These are phyloP conservation scores for Saccharomycopsis selenospora DNA, from an alignment of 805 yeast species.

Conservation along the genomic window DNA sequence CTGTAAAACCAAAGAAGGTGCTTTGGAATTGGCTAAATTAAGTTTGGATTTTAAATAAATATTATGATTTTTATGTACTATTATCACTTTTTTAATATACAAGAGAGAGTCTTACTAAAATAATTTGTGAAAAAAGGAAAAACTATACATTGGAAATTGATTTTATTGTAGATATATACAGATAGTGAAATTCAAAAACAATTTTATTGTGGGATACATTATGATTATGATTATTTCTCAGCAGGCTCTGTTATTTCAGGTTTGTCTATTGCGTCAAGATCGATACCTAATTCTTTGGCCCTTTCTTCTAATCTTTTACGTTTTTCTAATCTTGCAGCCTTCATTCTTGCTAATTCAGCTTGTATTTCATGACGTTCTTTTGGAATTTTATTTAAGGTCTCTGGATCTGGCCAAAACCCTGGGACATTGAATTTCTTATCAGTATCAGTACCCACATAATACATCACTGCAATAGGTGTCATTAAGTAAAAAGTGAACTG, in stretches of 20 bases:
- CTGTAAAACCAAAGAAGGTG: slow-evolving; percentile 72
- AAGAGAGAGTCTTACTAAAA: no score
- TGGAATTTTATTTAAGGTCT: slow-evolving; percentile 82
- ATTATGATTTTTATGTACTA: no score
- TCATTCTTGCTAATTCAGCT: slow-evolving; percentile 84
- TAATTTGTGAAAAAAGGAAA: no score
- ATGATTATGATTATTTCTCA: no score
- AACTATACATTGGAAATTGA: no score
- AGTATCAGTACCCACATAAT: slow-evolving; percentile 85
- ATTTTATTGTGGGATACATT: no score
- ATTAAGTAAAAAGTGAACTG: slow-evolving; percentile 77
- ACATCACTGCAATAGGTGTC: slow-evolving; percentile 88
- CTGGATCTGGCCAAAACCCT: slow-evolving; percentile 97
- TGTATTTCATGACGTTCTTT: slow-evolving; percentile 88
- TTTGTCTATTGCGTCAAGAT: no score
- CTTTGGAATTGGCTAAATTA: slow-evolving; percentile 56
- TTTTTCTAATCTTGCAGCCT: slow-evolving; percentile 65
- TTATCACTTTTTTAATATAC: no score
- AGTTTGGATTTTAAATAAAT: slow-evolving; percentile 3
- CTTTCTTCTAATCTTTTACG: slow-evolving; percentile 65
- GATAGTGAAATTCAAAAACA: no score
- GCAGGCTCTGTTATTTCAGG: no score
- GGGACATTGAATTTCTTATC: slow-evolving; percentile 84
- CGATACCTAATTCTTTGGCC: slow-evolving; percentile 40
- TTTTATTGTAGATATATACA: no score